These are phyloP conservation scores for Phytophthora tentaculata DNA, from an alignment of 352 stramenopile species.

Conservation along the genomic window DNA sequence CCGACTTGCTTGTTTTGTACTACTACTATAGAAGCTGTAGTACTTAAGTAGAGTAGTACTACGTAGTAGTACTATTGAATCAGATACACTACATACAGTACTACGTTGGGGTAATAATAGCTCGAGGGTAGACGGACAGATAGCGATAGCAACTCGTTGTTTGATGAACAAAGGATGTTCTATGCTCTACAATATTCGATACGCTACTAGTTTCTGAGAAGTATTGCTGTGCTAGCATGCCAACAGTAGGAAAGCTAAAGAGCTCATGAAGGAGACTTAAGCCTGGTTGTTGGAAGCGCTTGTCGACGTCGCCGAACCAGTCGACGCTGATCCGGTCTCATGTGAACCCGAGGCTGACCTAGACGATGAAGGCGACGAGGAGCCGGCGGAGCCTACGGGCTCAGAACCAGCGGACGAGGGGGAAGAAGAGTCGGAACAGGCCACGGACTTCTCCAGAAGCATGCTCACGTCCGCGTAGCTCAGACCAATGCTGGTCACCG, in stretches of 20 bases:
- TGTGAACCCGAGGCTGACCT: neutral
- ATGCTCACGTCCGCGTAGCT: conserved; percentile 35
- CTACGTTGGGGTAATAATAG: too few species aligned
- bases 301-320: conserved; percentile 4
- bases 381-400: conserved; percentile 1
- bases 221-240: too few species aligned
- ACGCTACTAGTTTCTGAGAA: too few species aligned
- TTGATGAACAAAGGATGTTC: too few species aligned
- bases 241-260: neutral
- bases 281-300: conserved; percentile 1
- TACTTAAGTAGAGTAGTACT: too few species aligned
- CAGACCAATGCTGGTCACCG: conserved; percentile 33
- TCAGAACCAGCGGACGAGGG: neutral
- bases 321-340: neutral
- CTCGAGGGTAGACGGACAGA: too few species aligned
- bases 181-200: too few species aligned
- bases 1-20: too few species aligned
- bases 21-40: too few species aligned
- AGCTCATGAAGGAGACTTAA: neutral
- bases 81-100: too few species aligned
- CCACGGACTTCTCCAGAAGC: conserved; percentile 23
- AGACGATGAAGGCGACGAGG: neutral
- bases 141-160: too few species aligned
- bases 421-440: conserved; percentile 20
- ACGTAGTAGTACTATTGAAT: too few species aligned